These are phyloP conservation scores for Xylaria sp. DNA, from an alignment of 2,329 filamentous ascomycete genomes.

Conservation along the genomic window DNA sequence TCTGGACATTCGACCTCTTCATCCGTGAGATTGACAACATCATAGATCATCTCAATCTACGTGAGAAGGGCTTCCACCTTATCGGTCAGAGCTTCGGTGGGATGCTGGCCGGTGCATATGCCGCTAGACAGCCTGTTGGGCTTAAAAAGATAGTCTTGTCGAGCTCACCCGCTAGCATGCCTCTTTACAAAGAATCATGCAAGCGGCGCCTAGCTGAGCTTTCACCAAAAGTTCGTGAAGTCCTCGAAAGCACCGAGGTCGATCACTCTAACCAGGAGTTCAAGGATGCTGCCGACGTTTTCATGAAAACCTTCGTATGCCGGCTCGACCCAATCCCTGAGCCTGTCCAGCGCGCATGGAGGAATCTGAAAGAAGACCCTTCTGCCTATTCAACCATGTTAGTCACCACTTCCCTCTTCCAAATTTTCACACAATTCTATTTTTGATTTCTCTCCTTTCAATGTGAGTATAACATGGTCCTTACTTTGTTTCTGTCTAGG, in stretches of 20 bases:
- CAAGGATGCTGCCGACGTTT: not conserved
- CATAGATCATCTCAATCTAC: constrained; percentile 35
- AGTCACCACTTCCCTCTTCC: not conserved
- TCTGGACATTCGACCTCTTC: constrained; percentile 45
- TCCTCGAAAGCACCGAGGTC: not conserved
- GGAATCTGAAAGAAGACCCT: constrained; percentile 40
- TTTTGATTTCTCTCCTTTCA: not conserved
- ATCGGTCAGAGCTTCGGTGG: constrained; percentile 43
- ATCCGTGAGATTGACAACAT: constrained; percentile 43
- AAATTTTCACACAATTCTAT: too few species aligned
- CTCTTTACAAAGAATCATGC: constrained; percentile 9
- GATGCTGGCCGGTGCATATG: constrained; percentile 41
- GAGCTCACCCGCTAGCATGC: constrained; percentile 44
- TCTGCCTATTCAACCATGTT: constrained; percentile 37
- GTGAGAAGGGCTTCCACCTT: constrained; percentile 34
- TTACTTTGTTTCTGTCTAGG: constrained; percentile 21
- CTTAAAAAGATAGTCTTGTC: constrained; percentile 42
- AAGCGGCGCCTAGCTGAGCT: not conserved
- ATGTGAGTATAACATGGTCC: not conserved
- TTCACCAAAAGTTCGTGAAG: not conserved
- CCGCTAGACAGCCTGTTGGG: constrained; percentile 32
- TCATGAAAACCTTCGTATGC: constrained; percentile 21
- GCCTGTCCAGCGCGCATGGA: constrained; percentile 35
- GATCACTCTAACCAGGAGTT: constrained; percentile 38
- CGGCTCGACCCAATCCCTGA: constrained; percentile 41